Evolutionary conservation across 2,329 filamentous ascomycete species (phyloP).

Genomic region (Talaromyces pinophilus): DNA sequence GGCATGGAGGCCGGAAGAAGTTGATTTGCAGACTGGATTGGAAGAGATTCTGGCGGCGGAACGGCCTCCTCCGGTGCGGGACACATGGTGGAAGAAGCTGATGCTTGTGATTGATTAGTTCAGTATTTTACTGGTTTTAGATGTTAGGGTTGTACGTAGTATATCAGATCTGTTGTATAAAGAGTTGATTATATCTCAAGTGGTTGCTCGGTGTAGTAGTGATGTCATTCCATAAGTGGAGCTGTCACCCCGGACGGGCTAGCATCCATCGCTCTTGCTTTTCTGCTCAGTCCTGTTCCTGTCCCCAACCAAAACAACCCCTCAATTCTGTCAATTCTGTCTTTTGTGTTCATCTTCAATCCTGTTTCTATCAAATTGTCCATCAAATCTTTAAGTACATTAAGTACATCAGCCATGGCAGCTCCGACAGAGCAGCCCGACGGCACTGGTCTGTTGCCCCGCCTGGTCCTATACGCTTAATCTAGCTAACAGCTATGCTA

Average conservation of each 20-base stretch:
- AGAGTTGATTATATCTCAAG: neutral
- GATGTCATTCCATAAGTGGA: slow-evolving; percentile 6
- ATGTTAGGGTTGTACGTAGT: too few relatives aligned
- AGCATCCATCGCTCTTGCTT: neutral
- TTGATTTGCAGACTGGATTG: slow-evolving; percentile 57
- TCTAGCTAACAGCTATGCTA: neutral
- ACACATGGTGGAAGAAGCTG: slow-evolving; percentile 39
- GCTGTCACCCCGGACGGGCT: neutral
- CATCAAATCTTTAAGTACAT: neutral
- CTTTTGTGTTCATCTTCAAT: neutral
- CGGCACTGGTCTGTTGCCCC: slow-evolving; percentile 22
- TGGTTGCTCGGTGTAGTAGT: neutral
- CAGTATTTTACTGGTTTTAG: neutral
- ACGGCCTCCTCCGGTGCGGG: slow-evolving; percentile 31
- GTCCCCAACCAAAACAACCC: neutral
- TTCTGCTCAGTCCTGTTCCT: neutral
- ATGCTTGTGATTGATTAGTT: slow-evolving; percentile 34
- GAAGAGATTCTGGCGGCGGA: slow-evolving; percentile 56
- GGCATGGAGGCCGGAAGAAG: slow-evolving; percentile 50
- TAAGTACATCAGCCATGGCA: slow-evolving; percentile 13
- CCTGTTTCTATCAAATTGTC: neutral
- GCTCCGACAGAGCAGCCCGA: slow-evolving; percentile 21
- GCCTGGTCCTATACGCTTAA: slow-evolving; percentile 3
- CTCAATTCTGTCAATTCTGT: neutral
- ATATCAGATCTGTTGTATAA: too few relatives aligned